Conservation (phyloP, 192 early-diverging fungal genomes). For the Linnemannia exigua region DNA sequence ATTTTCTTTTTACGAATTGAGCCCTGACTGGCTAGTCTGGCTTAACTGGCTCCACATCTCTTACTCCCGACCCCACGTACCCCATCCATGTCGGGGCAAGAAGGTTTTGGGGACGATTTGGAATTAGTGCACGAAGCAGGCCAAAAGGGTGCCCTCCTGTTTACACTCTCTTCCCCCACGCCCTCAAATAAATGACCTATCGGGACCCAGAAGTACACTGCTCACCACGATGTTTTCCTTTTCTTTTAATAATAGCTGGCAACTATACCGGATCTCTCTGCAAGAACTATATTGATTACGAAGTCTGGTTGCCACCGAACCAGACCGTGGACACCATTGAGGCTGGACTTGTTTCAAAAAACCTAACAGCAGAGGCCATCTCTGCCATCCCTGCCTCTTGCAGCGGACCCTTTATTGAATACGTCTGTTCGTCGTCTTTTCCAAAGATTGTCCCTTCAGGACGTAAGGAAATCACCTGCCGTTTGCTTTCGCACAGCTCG, state of each 20-base stretch:
- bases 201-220: background rate
- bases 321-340: constrained; percentile 12
- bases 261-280: constrained; percentile 30
- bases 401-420: constrained; percentile 23
- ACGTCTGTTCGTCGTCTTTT: constrained; percentile 32
- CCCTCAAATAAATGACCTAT: background rate
- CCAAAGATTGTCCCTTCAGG: constrained; percentile 12
- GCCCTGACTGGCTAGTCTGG: background rate
- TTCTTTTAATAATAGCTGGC: constrained; percentile 1
- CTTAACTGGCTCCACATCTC: background rate
- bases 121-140: background rate
- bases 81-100: background rate
- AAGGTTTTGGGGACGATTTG: background rate
- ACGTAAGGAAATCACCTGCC: background rate
- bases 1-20: background rate
- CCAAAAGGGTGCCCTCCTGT: background rate
- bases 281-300: constrained; percentile 34
- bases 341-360: background rate
- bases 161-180: background rate
- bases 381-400: background rate
- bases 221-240: background rate
- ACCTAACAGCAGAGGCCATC: constrained; percentile 8
- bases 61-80: background rate
- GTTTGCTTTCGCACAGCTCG: background rate
- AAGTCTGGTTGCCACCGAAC: constrained; percentile 25